phyloP scores from a whole-genome alignment of 2,329 filamentous ascomycete genomes.

The Verticillium isaacii region DNA sequence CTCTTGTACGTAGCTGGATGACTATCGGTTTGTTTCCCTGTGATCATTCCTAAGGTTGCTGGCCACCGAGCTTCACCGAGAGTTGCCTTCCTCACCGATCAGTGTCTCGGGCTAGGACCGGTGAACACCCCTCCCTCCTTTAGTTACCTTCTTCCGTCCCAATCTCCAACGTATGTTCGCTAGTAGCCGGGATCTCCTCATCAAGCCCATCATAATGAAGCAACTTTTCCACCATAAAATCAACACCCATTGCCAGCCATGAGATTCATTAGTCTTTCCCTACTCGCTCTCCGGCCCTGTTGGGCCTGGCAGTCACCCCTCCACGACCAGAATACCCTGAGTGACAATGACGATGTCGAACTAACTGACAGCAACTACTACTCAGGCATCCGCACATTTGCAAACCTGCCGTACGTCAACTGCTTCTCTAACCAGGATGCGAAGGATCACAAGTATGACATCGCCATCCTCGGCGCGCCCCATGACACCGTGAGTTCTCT shows the following conservation, averaged over 20 bases:
- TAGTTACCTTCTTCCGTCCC: too few species aligned
- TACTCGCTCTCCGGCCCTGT: neutral
- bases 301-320: neutral
- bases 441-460: constrained; percentile 14
- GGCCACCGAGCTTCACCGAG: neutral
- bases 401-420: constrained; percentile 17
- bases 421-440: constrained; percentile 16
- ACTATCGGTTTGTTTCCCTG: neutral
- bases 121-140: neutral
- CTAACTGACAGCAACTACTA: constrained; percentile 8
- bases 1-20: too few species aligned
- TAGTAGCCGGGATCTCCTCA: too few species aligned
- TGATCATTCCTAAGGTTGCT: too few species aligned
- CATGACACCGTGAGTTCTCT: constrained; percentile 20
- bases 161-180: too few species aligned
- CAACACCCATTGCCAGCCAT: neutral
- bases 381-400: constrained; percentile 18
- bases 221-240: too few species aligned
- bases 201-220: too few species aligned
- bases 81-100: neutral
- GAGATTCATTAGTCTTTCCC: neutral
- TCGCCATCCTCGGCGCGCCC: constrained; percentile 22
- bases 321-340: neutral
- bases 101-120: neutral
- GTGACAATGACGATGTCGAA: constrained; percentile 8